phyloP scores from a whole-genome alignment of 2,329 filamentous ascomycete species.

The Hymenoscyphus fructigenus region DNA sequence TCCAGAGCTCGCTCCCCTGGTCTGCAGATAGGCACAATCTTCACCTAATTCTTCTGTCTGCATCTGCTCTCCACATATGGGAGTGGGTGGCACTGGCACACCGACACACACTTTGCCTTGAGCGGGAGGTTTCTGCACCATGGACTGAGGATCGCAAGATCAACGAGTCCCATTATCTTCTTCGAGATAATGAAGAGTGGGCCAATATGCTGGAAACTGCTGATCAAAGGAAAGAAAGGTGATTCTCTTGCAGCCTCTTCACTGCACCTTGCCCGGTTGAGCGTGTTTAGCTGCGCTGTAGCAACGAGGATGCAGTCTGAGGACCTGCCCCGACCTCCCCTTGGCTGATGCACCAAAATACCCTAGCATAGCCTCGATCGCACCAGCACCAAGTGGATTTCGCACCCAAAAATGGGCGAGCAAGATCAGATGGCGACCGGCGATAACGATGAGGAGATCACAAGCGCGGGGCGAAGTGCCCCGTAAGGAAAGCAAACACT shows the following conservation, averaged over 20 bases:
- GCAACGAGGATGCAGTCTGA: neutral
- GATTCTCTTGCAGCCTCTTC: neutral
- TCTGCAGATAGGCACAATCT: neutral
- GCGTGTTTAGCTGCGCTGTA: neutral
- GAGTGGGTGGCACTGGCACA: neutral
- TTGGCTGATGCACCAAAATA: constrained; percentile 2
- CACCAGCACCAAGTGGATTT: neutral
- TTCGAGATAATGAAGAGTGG: neutral
- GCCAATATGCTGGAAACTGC: neutral
- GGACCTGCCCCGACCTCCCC: neutral
- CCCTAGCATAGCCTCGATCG: neutral
- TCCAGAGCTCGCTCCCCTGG: neutral
- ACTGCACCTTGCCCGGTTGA: neutral
- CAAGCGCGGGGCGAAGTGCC: neutral
- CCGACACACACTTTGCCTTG: neutral
- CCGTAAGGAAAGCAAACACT: neutral
- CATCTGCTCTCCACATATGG: neutral
- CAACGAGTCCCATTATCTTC: neutral
- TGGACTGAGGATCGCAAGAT: neutral
- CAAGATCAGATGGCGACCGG: neutral
- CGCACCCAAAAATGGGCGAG: neutral
- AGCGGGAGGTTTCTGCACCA: neutral
- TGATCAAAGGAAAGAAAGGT: neutral
- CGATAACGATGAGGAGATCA: neutral
- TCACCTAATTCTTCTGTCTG: neutral